A percentile compares a stretch with the other conserved stretches of the same genome.
Evolutionary conservation across 1,139 yeast genomes (phyloP).

Genomic region (Suhomyces bokatorum): DNA sequence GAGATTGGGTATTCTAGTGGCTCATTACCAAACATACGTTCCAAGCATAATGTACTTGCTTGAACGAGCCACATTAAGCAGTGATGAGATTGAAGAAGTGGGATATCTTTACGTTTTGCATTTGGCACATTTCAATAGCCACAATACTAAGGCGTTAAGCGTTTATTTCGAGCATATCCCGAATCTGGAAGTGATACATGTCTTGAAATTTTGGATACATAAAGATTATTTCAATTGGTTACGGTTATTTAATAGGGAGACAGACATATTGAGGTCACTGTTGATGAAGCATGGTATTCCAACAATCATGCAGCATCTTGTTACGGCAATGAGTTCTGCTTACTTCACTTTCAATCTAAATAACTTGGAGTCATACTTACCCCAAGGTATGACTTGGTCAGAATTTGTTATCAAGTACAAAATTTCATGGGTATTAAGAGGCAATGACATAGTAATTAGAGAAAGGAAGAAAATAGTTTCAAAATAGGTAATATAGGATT

Average conservation of each 20-base stretch:
- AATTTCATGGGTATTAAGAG: constrained; percentile 32
- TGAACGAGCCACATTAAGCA: constrained; percentile 20
- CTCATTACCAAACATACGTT: constrained; percentile 57
- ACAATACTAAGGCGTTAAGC: constrained; percentile 36
- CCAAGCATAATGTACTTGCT: constrained; percentile 52
- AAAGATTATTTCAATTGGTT: constrained; percentile 48
- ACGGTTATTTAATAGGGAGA: constrained; percentile 30
- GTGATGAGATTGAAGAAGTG: constrained; percentile 41
- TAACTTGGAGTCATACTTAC: constrained; percentile 30
- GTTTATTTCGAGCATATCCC: constrained; percentile 32
- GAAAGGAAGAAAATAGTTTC: constrained; percentile 14
- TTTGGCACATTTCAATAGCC: constrained; percentile 46
- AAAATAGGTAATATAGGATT: too few species aligned
- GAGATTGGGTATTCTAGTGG: constrained; percentile 45
- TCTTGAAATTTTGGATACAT: constrained; percentile 38
- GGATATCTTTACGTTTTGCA: constrained; percentile 46
- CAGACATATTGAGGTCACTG: constrained; percentile 28
- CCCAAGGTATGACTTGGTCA: constrained; percentile 26
- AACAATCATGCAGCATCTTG: constrained; percentile 30
- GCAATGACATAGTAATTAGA: constrained; percentile 25
- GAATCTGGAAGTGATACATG: constrained; percentile 16
- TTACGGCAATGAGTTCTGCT: constrained; percentile 32
- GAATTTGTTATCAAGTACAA: constrained; percentile 22
- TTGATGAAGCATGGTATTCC: constrained; percentile 47
- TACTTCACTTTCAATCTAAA: constrained; percentile 34